Conservation (phyloP, 176 grass and related monocot genomes). For the Aegilops longissima region DNA sequence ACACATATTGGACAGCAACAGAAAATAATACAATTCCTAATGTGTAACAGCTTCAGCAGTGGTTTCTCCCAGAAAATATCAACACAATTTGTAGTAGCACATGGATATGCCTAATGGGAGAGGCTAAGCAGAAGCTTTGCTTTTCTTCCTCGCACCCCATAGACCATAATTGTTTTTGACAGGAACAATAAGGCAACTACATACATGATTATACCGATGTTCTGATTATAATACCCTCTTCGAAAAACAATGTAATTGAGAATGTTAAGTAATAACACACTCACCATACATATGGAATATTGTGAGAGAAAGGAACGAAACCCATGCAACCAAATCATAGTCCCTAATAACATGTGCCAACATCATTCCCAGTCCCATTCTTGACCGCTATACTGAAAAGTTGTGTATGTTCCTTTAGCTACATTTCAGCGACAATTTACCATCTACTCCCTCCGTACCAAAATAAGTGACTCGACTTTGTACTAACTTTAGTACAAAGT, state of each 20-base stretch:
- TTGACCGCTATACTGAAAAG: conserved; percentile 76
- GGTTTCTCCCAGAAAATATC: neutral
- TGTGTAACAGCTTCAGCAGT: neutral
- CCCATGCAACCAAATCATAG: conserved; percentile 65
- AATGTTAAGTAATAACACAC: neutral
- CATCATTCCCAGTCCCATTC: conserved; percentile 87
- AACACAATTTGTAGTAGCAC: neutral
- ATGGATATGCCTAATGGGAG: neutral
- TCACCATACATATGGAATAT: conserved; percentile 93
- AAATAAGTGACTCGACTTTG: no score
- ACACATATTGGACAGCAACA: neutral
- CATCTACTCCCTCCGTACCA: neutral
- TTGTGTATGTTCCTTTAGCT: conserved; percentile 22
- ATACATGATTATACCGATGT: neutral
- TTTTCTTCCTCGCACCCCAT: conserved; percentile 2
- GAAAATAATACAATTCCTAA: neutral
- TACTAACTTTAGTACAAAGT: no score
- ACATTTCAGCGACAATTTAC: conserved; percentile 25
- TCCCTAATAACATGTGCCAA: conserved; percentile 76
- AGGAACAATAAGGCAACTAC: neutral
- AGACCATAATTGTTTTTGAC: neutral
- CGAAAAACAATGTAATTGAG: neutral
- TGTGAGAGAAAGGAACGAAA: conserved; percentile 82
- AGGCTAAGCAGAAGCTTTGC: neutral
- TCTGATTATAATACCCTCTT: neutral